Conservation (phyloP, 2,329 filamentous ascomycete genomes). For the Clonostachys chloroleuca region DNA sequence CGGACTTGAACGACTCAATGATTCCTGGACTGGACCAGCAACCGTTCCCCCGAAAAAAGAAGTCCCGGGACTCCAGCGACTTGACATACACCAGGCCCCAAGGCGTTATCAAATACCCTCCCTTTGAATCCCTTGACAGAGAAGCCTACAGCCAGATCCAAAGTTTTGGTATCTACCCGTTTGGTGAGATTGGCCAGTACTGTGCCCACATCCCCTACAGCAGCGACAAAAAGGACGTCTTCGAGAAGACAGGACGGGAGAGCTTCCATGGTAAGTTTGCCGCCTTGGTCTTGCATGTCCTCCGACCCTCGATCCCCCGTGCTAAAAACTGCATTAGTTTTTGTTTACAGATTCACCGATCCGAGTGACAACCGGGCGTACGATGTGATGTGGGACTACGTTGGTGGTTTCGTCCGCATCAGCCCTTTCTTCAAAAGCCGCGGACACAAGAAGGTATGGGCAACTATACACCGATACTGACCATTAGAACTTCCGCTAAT, state of each 20-base stretch:
- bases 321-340: constrained; percentile 46
- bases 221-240: constrained; percentile 88
- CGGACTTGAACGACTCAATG: constrained; percentile 1
- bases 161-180: constrained; percentile 62
- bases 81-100: constrained; percentile 54
- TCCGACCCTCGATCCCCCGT: too few relatives aligned
- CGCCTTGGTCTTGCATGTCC: too few relatives aligned
- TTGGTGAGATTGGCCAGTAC: constrained; percentile 56
- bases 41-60: constrained; percentile 32
- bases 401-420: constrained; percentile 87
- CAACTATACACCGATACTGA: not conserved
- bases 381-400: constrained; percentile 95
- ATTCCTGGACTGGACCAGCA: not conserved
- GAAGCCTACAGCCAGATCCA: constrained; percentile 52
- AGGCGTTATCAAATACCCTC: constrained; percentile 68
- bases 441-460: constrained; percentile 74
- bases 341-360: constrained; percentile 76
- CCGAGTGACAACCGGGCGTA: constrained; percentile 64
- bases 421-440: constrained; percentile 93
- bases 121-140: constrained; percentile 64
- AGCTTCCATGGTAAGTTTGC: constrained; percentile 72
- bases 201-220: constrained; percentile 86
- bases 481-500: not conserved
- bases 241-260: constrained; percentile 79
- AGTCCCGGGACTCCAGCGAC: constrained; percentile 23